Base-by-base conservation (phyloP, 805 yeast genomes). In the Metschnikowia orientalis region DNA sequence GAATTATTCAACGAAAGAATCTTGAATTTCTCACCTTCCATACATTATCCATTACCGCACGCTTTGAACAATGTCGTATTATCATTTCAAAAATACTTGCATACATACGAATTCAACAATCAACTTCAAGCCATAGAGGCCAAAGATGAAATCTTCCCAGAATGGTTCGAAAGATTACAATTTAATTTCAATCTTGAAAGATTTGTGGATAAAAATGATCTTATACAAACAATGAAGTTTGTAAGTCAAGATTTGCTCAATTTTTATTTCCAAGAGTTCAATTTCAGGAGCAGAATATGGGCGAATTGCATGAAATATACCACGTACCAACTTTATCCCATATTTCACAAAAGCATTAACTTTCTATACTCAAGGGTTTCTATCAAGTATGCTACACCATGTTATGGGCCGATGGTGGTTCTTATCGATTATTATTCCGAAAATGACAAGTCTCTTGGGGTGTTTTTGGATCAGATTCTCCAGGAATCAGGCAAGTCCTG, bases 341-440 rank as follows among this genome's bases (percentile, higher is more conserved):
- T 63, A 4, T 65, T 63, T 25, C 96, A 90, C 52, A 95, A 87
- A 49, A 81, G 75, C 46, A 76, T 94, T 18, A 75, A 83, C 5
- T 75, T 87, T 9, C 62, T 90, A 15, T 86, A 82, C 49, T 83
- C 95, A 1, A 75, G 86, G 61, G 90, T 88, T 1, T 83, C 90
- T 3, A 75, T 79, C 6, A 81, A 80, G 47, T 82, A 86, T 24
- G 83, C 94, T 0, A 87, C 95, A 0, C 97, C 97, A 0, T 92
- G 98, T 50, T 66, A 79, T 24, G 97, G 97, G 0, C 98, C 99
- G 0, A 86, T 77, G 35, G 66, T 78, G n/a, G 77, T 85, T 20
- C 76, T 79, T 2, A 80, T 89, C 30, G 96, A 89, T 41, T 94
- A 72, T 51, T 92, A 90, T 53, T 78, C 95, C 65, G 95, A 87